phyloP scores from a whole-genome alignment of 1,284 basidiomycete species.

The Leccinum pseudoinsigne region DNA sequence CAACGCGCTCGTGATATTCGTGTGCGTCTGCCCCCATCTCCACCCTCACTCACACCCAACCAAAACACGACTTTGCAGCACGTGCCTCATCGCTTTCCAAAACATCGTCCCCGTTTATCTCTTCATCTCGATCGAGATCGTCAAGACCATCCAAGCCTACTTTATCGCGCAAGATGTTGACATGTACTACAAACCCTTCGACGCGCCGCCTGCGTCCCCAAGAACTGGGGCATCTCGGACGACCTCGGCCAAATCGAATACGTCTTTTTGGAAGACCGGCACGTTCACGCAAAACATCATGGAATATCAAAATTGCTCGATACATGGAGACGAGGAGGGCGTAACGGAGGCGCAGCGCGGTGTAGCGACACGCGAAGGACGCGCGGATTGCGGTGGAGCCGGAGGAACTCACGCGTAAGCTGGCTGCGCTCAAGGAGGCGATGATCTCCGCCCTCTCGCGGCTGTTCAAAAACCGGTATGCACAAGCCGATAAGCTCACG shows the following conservation, averaged over 20 bases:
- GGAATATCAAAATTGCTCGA: slow-evolving; percentile 97
- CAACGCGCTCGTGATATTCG: slow-evolving; percentile 89
- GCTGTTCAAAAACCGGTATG: slow-evolving; percentile 88
- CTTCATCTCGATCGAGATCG: slow-evolving; percentile 97
- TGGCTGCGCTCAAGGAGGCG: slow-evolving; percentile 66
- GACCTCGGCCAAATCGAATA: slow-evolving; percentile 98
- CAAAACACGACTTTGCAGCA: slow-evolving; percentile 41
- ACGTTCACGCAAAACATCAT: slow-evolving; percentile 96
- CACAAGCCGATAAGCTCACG: slow-evolving; percentile 82
- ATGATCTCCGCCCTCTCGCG: slow-evolving; percentile 81
- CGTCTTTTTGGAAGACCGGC: slow-evolving; percentile 96
- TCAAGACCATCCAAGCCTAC: slow-evolving; percentile 97
- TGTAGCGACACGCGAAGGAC: slow-evolving; percentile 82
- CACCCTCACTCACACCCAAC: neutral
- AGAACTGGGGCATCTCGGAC: slow-evolving; percentile 98
- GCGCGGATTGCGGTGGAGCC: slow-evolving; percentile 61
- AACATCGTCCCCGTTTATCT: slow-evolving; percentile 98
- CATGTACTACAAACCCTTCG: slow-evolving; percentile 92
- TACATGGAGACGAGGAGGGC: slow-evolving; percentile 92
- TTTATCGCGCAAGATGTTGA: slow-evolving; percentile 96
- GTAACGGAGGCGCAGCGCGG: slow-evolving; percentile 95
- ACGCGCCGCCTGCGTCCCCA: slow-evolving; percentile 87
- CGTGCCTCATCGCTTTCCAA: slow-evolving; percentile 93
- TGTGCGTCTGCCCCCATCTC: slow-evolving; percentile 51
- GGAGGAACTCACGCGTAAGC: slow-evolving; percentile 67